phyloP scores from a whole-genome alignment of 2,329 filamentous ascomycete species.

The Drechslerella stenobrocha region DNA sequence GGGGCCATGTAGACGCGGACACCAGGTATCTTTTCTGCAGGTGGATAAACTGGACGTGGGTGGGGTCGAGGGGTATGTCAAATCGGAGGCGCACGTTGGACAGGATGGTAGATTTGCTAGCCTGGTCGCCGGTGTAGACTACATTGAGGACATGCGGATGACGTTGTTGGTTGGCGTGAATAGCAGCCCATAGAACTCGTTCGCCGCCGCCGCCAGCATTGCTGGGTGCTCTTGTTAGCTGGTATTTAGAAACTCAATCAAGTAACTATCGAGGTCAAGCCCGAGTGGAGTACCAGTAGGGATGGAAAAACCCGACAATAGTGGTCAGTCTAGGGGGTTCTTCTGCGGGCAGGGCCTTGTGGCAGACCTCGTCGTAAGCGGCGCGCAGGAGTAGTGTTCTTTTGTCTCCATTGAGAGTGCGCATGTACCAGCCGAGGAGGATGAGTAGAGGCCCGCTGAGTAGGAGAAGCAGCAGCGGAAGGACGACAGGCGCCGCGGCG shows the following conservation, averaged over 20 bases:
- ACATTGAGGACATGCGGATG: constrained; percentile 88
- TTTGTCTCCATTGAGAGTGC: constrained; percentile 35
- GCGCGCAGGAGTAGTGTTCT: constrained; percentile 18
- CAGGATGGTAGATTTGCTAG: constrained; percentile 79
- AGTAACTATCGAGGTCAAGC: constrained; percentile 8
- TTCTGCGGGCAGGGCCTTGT: background rate
- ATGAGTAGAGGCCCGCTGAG: constrained; percentile 26
- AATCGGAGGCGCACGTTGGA: constrained; percentile 80
- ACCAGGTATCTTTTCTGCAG: constrained; percentile 85
- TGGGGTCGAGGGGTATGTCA: constrained; percentile 84
- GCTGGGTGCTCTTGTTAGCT: constrained; percentile 57
- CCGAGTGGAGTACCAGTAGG: constrained; percentile 73
- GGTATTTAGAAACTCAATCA: constrained; percentile 32
- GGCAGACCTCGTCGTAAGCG: constrained; percentile 12
- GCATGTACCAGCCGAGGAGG: constrained; percentile 32
- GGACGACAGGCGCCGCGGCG: constrained; percentile 15
- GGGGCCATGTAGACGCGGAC: constrained; percentile 82
- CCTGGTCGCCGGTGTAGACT: constrained; percentile 94
- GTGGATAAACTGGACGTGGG: constrained; percentile 85
- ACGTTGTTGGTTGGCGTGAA: constrained; percentile 82
- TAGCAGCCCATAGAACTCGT: constrained; percentile 92
- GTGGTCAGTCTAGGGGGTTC: constrained; percentile 16
- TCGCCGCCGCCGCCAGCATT: constrained; percentile 97
- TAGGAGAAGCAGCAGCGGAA: constrained; percentile 25
- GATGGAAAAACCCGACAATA: constrained; percentile 94